Evolutionary conservation across 2,329 filamentous ascomycete species (phyloP), one percentile per base, ranked within the genome.

Genomic region (Teratosphaeria epicoccoides): DNA sequence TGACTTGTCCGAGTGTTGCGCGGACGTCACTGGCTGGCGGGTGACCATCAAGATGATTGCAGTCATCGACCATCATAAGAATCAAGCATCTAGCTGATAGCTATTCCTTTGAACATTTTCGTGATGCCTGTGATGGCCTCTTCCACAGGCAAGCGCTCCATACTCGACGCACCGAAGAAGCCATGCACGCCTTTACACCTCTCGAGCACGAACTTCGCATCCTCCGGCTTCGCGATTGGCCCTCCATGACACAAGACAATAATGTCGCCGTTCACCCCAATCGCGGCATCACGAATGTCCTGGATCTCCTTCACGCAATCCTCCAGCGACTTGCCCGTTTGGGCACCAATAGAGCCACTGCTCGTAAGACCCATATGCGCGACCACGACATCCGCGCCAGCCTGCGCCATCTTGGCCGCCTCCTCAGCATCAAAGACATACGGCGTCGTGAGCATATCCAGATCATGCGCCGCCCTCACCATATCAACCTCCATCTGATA

Each of bases 231-330:
- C 3, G 82, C 81, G 56, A 87, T 83, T 0, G 83, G 83, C 0
- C 83, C 83, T 0, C 83, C 84, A 62, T 87, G 83, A 55, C 83
- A 85, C n/a, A 87, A 63, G 17, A 87, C 77, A 48, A 87, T 79
- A 10, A 85, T 70, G 11, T 84, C 78, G 0, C 52, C 63, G 7
- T 78, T 79, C 45, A 84, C 71, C 49, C 68, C 64, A 0, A 72
- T 70, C 0, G 80, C 82, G 0, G 77, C 79, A 63, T 85, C 80
- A 20, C 77, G 71, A 59, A 87, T 85, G 24, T 76, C 74, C 68
- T 85, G 81, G 4, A 86, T 75, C 46, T 79, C 64, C 52, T 65
- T 61, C 1, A 85, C 80, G 56, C 79, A 80, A n/a, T 85, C 79
- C 33, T 86, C 82, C 14, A 87, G 68, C 12, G 69, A 76, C 66